Evolutionary conservation across 1,139 yeast species (phyloP), one percentile per base, ranked within the genome.

Genomic region (Geotrichum aggregatum): DNA sequence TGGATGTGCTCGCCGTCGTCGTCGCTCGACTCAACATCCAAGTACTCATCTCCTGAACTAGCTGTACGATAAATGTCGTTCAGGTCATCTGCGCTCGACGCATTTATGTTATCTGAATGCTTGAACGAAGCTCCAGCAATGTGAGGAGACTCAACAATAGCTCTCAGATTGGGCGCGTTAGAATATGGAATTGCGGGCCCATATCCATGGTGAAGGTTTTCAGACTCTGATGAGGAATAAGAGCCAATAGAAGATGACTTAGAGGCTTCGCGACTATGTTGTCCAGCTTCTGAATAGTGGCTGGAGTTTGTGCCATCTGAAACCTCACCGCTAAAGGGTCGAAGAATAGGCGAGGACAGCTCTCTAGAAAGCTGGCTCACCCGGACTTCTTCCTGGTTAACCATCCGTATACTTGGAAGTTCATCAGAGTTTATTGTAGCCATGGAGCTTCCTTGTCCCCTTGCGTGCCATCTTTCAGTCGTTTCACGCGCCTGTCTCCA

Each of bases 341-440:
- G 34, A 8, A 47, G 41, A 18, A 54, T 50, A 5, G 56, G 54
- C 6, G 56, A 50, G 2, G 50, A 33, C 13, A 21, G 31, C 8
- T 47, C 56, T 16, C 47, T 40, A 10, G 52, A 5, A 7, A 44
- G n/a, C 13, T 28, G 35, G 8, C 31, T 16, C 11, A 10, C 3
- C 11, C 8, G 31, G 10, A 48, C 6, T n/a, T 57, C 28, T 24
- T 5, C 60, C 5, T 14, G 56, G 13, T 66, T 66, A 6, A 87
- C 91, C 48, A 87, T 72, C 62, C 91, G 78, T 38, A 92, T 88
- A 8, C 89, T 84, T 63, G 88, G 77, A 45, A 89, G 74, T 66
- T 88, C 94, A 54, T 84, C 89, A 0, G 96, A 87, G 47, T 92
- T 83, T 26, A 89, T 92, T 0, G 96, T 88, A 34, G 92, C 91